phyloP scores from a whole-genome alignment of 805 yeast genomes.

The Starmerella potacharoeniae region DNA sequence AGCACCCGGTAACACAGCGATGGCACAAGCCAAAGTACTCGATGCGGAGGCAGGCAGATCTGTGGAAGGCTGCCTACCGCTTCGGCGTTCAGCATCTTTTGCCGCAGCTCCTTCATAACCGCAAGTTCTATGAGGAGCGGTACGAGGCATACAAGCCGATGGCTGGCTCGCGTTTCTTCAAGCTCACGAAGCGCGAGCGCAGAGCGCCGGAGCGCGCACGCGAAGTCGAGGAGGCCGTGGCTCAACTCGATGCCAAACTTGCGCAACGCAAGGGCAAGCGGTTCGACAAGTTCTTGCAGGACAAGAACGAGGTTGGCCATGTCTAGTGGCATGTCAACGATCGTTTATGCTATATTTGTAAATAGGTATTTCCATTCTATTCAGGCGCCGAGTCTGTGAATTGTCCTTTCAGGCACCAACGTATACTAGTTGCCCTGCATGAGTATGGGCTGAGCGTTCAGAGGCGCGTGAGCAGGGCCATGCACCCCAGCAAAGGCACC shows the following conservation, averaged over 20 bases:
- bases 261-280: conserved; percentile 50
- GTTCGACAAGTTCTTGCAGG: conserved; percentile 15
- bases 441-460: no score
- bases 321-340: conserved; percentile 1
- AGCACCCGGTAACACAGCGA: conserved; percentile 66
- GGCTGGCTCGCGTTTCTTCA: conserved; percentile 67
- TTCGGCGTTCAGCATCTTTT: conserved; percentile 70
- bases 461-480: no score
- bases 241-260: conserved; percentile 54
- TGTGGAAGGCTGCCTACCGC: conserved; percentile 69
- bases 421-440: no score
- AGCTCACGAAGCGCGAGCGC: conserved; percentile 74
- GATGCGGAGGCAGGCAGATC: conserved; percentile 67
- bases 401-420: no score
- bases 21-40: conserved; percentile 72
- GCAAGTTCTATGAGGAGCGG: conserved; percentile 69
- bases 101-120: conserved; percentile 50
- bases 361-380: neutral
- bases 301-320: conserved; percentile 12
- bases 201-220: conserved; percentile 41
- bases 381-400: neutral
- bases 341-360: neutral
- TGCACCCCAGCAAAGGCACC: no score
- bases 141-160: conserved; percentile 56
- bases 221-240: conserved; percentile 55